Conservation (phyloP, 768 basidiomycete genomes). For the Filobasidium floriforme region DNA sequence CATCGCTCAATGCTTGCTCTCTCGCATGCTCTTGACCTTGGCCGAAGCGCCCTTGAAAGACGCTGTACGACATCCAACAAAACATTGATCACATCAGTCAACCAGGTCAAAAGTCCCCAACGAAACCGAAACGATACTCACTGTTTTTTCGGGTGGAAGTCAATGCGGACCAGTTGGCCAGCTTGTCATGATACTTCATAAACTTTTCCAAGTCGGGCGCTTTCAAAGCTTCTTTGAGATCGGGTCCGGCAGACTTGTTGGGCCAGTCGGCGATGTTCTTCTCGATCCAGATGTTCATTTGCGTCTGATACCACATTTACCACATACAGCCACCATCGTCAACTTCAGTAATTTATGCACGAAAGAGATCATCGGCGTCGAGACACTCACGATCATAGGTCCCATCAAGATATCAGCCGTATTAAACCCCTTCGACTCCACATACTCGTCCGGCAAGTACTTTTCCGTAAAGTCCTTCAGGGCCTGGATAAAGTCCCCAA, state of each 20-base stretch:
- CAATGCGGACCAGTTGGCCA: conserved; percentile 54
- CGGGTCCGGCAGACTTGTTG: conserved; percentile 51
- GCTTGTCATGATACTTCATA: conserved; percentile 50
- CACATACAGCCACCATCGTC: no score
- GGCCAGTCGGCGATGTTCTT: conserved; percentile 53
- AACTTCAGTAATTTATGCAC: not conserved
- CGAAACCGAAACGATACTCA: no score
- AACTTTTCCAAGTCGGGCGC: conserved; percentile 53
- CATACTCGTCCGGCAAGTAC: conserved; percentile 50
- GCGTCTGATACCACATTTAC: conserved; percentile 21
- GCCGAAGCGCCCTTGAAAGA: no score
- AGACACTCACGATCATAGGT: conserved; percentile 56
- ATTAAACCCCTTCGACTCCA: conserved; percentile 50
- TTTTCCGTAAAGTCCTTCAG: conserved; percentile 48
- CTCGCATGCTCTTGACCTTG: no score
- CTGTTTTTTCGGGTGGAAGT: conserved; percentile 50
- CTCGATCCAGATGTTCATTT: conserved; percentile 15
- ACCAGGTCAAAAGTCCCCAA: no score
- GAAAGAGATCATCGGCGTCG: not conserved
- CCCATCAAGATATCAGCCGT: conserved; percentile 59
- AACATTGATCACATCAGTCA: no score
- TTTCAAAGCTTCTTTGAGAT: conserved; percentile 48
- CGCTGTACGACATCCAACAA: no score
- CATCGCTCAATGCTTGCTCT: no score
- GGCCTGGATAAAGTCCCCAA: conserved; percentile 50